A percentile compares a stretch with the other conserved stretches of the same genome.
phyloP scores from a whole-genome alignment of 2,329 filamentous ascomycete genomes.

The Lasiodiplodia theobromae region DNA sequence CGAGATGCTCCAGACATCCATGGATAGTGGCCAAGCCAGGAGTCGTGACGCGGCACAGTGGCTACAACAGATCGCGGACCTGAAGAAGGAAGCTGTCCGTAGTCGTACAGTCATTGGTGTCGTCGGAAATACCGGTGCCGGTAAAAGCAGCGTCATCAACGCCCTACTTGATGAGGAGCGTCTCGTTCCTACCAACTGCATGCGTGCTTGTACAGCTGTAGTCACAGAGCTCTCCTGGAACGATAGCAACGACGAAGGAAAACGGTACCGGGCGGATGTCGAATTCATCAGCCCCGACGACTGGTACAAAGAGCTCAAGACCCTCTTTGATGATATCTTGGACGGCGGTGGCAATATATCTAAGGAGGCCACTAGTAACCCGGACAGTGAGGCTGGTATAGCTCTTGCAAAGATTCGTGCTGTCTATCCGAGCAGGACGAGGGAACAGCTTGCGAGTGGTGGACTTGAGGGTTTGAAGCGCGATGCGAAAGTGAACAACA shows the following conservation, averaged over 20 bases:
- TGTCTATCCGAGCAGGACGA: constrained; percentile 54
- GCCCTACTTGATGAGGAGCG: constrained; percentile 68
- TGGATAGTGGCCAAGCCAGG: constrained; percentile 37
- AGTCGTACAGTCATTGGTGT: constrained; percentile 63
- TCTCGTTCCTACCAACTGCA: constrained; percentile 63
- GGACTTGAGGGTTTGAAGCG: constrained; percentile 47
- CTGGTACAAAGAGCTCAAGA: constrained; percentile 61
- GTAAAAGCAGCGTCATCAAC: constrained; percentile 70
- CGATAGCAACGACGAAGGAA: constrained; percentile 45
- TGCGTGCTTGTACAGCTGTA: constrained; percentile 68
- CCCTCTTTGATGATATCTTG: constrained; percentile 58
- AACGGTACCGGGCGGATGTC: constrained; percentile 62
- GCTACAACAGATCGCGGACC: constrained; percentile 51
- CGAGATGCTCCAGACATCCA: constrained; percentile 40
- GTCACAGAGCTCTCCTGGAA: constrained; percentile 69
- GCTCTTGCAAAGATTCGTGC: constrained; percentile 61
- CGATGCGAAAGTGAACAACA: constrained; percentile 45
- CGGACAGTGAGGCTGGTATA: constrained; percentile 55
- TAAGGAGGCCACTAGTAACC: constrained; percentile 45
- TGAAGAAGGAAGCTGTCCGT: constrained; percentile 49
- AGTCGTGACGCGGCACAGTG: constrained; percentile 48
- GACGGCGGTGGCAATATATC: constrained; percentile 49
- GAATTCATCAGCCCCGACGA: constrained; percentile 63
- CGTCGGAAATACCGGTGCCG: constrained; percentile 67
- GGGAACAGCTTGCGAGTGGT: constrained; percentile 47